Base-by-base conservation (phyloP, 768 basidiomycete genomes). In the Boletellus ananas region DNA sequence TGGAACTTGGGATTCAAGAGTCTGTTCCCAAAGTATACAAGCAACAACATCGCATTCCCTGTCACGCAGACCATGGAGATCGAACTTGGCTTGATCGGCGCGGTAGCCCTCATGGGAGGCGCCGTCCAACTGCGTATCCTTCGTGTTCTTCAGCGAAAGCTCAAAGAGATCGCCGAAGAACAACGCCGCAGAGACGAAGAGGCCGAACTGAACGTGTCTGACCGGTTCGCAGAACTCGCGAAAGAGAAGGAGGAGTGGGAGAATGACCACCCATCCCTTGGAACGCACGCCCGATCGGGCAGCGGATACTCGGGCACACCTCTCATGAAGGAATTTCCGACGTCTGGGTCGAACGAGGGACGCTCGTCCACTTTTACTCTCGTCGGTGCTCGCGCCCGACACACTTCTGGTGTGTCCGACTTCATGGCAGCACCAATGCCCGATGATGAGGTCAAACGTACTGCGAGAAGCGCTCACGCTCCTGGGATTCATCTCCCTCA, bases 61-160 rank as follows among this genome's bases (percentile, higher is more conserved):
- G 82, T 94, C 45, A 79, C 87, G 5, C 92, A 94, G 63, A 84
- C 84, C 8, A 95, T 94, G 91, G 79, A 90, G 64, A 93, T 97
- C 51, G 94, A 96, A 63, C 78, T 97, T 27, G 94, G 93, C 25
- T 79, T 96, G 58, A 81, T 92, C 51, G 90, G 76, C 38, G 91
- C 92, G 3, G 74, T 94, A 35, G 76, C 89, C 21, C 72, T 95
- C 47, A 89, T 90, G 83, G 91, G 92, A 37, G 81, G 84, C 25
- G 90, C 94, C 3, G 87, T 96, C 40, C 95, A 97, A 70, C 78
- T 94, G 60, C 87, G 89, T 46, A 83, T 96, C 55, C 80, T 93
- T 54, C 80, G 80, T 50, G 77, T 90, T 38, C 81, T 98, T 14
- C 84, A 85, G 64, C 76, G 77, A 54, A 90, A 91, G 67, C 72